A percentile compares a stretch with the other conserved stretches of the same genome.
Evolutionary conservation across 805 yeast species (phyloP).

Genomic region (Schwanniomyces polymorphus): DNA sequence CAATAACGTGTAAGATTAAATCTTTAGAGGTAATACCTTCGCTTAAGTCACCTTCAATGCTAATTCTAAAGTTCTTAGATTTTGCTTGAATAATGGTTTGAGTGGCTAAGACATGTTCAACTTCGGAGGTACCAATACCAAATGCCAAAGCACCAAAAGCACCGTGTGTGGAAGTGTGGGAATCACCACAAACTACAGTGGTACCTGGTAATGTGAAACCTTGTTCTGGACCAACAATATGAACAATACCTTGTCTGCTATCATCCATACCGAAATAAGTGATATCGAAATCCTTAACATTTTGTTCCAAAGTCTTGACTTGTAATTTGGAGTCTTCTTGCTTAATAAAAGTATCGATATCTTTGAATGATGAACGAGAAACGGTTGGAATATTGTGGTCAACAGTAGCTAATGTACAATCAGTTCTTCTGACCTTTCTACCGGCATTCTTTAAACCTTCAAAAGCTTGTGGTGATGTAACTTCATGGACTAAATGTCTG

Average conservation of each 20-base stretch:
- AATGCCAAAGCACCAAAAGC: constrained; percentile 97
- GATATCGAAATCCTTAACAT: constrained; percentile 85
- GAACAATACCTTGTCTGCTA: constrained; percentile 96
- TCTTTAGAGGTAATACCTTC: constrained; percentile 97
- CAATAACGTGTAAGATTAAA: constrained; percentile 89
- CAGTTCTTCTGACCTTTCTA: constrained; percentile 85
- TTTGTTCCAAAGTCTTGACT: constrained; percentile 87
- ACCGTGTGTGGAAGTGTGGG: constrained; percentile 98
- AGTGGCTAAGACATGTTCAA: constrained; percentile 97
- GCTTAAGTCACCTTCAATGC: constrained; percentile 77
- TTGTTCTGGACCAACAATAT: constrained; percentile 98
- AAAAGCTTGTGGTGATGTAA: constrained; percentile 98
- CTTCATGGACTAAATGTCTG: constrained; percentile 97
- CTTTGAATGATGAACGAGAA: constrained; percentile 75
- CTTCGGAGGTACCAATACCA: constrained; percentile 99
- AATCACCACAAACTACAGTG: constrained; percentile 98
- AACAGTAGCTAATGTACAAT: constrained; percentile 92
- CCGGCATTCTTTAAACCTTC: constrained; percentile 91
- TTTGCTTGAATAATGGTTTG: constrained; percentile 94
- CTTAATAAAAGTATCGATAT: constrained; percentile 75
- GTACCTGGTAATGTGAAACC: constrained; percentile 98
- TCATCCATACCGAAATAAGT: constrained; percentile 95
- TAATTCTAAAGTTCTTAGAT: constrained; percentile 93
- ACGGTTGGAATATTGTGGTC: constrained; percentile 97
- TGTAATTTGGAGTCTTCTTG: constrained; percentile 92